Base-by-base conservation (phyloP, 208 protist species). In the Wallacemonas collosoma region DNA sequence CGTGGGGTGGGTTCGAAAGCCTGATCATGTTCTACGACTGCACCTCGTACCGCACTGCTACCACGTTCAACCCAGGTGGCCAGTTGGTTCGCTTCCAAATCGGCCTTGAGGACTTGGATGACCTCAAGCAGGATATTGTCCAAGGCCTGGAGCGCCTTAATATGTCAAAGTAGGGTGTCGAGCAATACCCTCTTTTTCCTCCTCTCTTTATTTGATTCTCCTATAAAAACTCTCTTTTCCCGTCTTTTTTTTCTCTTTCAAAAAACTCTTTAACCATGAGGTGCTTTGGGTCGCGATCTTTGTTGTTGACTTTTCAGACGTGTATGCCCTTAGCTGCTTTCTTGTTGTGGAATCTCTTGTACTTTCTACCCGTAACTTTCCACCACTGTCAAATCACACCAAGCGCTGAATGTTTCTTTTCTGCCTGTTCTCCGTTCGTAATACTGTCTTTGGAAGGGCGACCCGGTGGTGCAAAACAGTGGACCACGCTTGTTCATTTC, bases 1-100 rank as follows among this genome's bases (percentile, higher is more conserved):
- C 78, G 41, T 83, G 73, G 73, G 78, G 73, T 26, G 78, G 73
- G 2, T 79, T 76, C 38, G 73, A 79, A 60, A 79, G 78, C 53
- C 71, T 83, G 2, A 57, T 76, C 57, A 71, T 75, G 72, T 56
- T 48, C 47, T 76, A 79, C 67, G 67, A 79, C 71, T 76, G 64
- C 71, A 79, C 66, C 43, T 40, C 15, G 14, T 73, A 55, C 58
- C 73, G 78, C 67, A 79, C 78, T 5, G 78, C 78, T 12, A 73
- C 69, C 47, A 50, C 68, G 50, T 75, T 70, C 45, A 62, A 72
- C 2, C 73, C 64, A 3, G 78, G 71, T 8, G 73, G 73, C 26
- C 39, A 73, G 39, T 71, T 83, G 15, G 35, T 77, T 5, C 71
- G 71, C 12, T 56, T 77, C 7, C 68, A 72, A 1, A 71, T 80